Base-by-base conservation (phyloP, 2,329 filamentous ascomycete species). In the Talaromyces marneffei region DNA sequence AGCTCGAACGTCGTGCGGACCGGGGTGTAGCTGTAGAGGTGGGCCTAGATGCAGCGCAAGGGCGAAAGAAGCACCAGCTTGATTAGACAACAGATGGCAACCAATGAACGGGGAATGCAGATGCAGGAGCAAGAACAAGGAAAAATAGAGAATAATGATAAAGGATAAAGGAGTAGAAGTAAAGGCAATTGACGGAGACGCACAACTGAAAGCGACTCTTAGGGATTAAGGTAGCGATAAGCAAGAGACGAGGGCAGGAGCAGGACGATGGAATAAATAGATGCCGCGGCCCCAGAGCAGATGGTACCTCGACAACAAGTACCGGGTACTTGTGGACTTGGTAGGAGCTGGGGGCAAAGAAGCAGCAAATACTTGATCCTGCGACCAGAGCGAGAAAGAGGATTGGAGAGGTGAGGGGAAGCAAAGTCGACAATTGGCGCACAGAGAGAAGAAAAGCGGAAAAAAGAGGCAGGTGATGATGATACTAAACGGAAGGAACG, bases 1-100 rank as follows among this genome's bases (percentile, higher is more conserved):
- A 62, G 56, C 31, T 61, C 59, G 61, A 63, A 62, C 50, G 63
- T 60, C 56, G 63, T 63, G 62, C 33, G 63, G 66, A 66, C 65
- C 63, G 65, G 63, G 66, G 65, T 64, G 39, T 66, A 67, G 35
- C 65, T 64, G 62, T 64, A 63, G 61, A 53, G 37, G 55, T 40
- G 60, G 60, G 60, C 60, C 60, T 62, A 59, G 56, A 59, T 52
- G 48, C 56, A 62, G 40, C 55, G 42, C 29, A 48, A 62, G 50
- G 52, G 42, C 55, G 48, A 40, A 59, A 39, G 57, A 31, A 57
- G 53, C 37, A 64, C 23, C 55, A 52, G 35, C 58, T 52, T 58
- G 40, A 59, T 63, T 60, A 53, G 55, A 55, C 53, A 55, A 61
- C 44, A 56, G 46, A 64, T 12, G 46, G 57, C 52, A 54, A 59